These are phyloP conservation scores for Coleophoma eucalyptorum DNA, from an alignment of 2,329 filamentous ascomycete species.

Conservation along the genomic window DNA sequence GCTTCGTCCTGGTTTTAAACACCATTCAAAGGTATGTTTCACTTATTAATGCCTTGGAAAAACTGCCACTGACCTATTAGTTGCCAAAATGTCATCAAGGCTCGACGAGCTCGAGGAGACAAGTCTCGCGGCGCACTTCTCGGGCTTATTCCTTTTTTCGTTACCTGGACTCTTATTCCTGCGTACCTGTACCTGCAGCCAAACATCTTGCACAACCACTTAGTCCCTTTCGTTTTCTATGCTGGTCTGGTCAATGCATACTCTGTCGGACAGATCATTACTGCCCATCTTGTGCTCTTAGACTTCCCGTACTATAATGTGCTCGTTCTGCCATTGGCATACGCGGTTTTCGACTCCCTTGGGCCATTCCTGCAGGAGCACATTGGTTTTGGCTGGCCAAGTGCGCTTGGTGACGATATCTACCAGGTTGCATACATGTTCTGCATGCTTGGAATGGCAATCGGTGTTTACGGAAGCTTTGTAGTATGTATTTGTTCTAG, in stretches of 20 bases:
- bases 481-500: constrained; percentile 48
- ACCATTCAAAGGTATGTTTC: constrained; percentile 59
- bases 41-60: constrained; percentile 17
- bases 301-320: constrained; percentile 91
- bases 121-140: constrained; percentile 70
- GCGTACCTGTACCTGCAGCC: constrained; percentile 84
- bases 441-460: constrained; percentile 74
- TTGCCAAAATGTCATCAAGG: constrained; percentile 78
- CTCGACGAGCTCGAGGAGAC: constrained; percentile 71
- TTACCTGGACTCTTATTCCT: constrained; percentile 72
- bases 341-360: constrained; percentile 75
- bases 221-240: constrained; percentile 87
- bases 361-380: constrained; percentile 63
- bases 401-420: constrained; percentile 67
- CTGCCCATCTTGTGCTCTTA: constrained; percentile 83
- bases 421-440: constrained; percentile 94
- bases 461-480: constrained; percentile 96
- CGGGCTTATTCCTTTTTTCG: constrained; percentile 78
- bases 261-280: constrained; percentile 93
- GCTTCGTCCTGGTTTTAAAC: constrained; percentile 78
- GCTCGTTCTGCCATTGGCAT: constrained; percentile 71
- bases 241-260: constrained; percentile 91
- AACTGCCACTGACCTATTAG: constrained; percentile 31
- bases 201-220: constrained; percentile 73
- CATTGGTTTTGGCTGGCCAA: constrained; percentile 65